Percentiles rank a stretch among this genome's conserved stretches.
Conservation (phyloP, 768 basidiomycete genomes). For the Suillus cothurnatus region DNA sequence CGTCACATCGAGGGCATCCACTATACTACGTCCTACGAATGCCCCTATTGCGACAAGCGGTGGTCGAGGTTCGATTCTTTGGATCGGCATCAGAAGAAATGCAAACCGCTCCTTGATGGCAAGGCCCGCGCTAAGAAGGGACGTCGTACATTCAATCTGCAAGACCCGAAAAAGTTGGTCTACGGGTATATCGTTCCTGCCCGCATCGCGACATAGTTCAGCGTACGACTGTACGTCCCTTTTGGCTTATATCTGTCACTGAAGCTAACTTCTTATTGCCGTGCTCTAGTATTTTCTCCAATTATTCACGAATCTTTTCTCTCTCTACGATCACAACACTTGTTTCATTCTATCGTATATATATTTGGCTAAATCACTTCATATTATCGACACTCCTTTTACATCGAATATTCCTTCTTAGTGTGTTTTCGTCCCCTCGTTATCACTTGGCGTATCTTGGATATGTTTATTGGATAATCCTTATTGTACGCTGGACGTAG, state of each 20-base stretch:
- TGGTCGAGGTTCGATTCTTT: background rate
- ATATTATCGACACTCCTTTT: background rate
- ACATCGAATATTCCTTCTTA: background rate
- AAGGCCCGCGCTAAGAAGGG: background rate
- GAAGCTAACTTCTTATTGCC: background rate
- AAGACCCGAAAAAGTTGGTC: background rate
- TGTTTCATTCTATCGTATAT: background rate
- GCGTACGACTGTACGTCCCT: background rate
- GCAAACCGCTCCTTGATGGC: background rate
- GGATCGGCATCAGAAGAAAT: background rate
- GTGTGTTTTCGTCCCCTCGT: background rate
- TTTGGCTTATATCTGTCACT: background rate
- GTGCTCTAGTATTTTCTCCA: background rate
- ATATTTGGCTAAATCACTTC: background rate
- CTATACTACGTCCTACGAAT: background rate
- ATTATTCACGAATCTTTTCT: background rate
- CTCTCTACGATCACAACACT: background rate
- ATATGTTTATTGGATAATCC: background rate
- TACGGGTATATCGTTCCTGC: background rate
- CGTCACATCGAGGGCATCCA: background rate
- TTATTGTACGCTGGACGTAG: background rate
- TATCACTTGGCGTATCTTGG: background rate
- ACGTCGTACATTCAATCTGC: too few relatives aligned
- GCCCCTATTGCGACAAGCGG: background rate
- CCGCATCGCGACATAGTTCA: background rate